A percentile compares a stretch with the other conserved stretches of the same genome.
These are phyloP conservation scores for Thelonectria blattea DNA, from an alignment of 2,329 filamentous ascomycete species.

Conservation along the genomic window DNA sequence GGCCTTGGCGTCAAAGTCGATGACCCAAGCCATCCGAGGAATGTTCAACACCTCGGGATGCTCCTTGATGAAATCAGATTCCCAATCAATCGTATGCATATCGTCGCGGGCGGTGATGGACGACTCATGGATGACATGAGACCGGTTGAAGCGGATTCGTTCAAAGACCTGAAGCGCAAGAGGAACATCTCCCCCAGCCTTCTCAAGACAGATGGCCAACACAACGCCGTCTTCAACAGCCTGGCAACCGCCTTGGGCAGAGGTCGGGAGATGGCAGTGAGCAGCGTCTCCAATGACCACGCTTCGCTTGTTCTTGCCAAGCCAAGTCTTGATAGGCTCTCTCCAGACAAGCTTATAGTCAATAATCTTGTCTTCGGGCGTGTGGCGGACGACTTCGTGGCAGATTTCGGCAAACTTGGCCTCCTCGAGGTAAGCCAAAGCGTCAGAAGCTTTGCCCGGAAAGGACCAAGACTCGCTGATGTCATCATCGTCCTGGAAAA, in stretches of 20 bases:
- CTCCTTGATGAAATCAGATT: constrained; percentile 10
- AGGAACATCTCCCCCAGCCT: constrained; percentile 4
- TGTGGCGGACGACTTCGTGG: background rate
- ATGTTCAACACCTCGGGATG: constrained; percentile 7
- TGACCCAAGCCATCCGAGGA: constrained; percentile 4
- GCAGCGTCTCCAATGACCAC: constrained; percentile 12
- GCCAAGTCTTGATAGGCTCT: constrained; percentile 11
- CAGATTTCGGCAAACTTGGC: constrained; percentile 11
- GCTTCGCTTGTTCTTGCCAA: background rate
- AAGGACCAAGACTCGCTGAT: constrained; percentile 12
- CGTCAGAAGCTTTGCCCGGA: background rate
- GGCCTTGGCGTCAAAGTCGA: constrained; percentile 5
- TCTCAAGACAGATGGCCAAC: constrained; percentile 5
- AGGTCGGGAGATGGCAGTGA: constrained; percentile 15
- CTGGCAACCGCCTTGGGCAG: constrained; percentile 9
- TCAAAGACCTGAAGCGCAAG: constrained; percentile 16
- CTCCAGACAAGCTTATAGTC: constrained; percentile 19
- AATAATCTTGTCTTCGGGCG: constrained; percentile 4
- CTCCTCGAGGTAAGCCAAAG: constrained; percentile 4
- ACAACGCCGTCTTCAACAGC: constrained; percentile 9
- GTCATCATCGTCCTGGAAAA: constrained; percentile 1
- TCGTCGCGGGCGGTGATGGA: constrained; percentile 4
- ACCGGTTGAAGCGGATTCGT: constrained; percentile 14
- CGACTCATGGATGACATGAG: constrained; percentile 11
- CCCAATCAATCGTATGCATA: constrained; percentile 8